These are phyloP conservation scores for Acephala macrosclerotiorum DNA, from an alignment of 2,329 filamentous ascomycete species.

Conservation along the genomic window DNA sequence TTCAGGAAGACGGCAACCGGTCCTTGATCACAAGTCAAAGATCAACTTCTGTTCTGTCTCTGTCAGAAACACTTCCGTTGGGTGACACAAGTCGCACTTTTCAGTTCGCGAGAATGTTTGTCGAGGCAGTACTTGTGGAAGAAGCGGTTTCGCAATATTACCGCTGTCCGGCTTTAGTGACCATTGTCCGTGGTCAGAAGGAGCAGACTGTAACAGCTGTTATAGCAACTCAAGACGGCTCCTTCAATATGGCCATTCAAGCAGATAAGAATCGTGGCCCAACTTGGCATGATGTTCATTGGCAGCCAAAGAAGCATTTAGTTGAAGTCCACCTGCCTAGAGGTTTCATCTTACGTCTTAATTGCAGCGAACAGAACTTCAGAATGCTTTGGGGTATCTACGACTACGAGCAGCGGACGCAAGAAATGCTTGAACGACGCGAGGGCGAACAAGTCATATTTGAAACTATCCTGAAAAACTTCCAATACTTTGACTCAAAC, in stretches of 20 bases:
- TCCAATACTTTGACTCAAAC: slow-evolving; percentile 82
- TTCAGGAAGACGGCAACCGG: slow-evolving; percentile 63
- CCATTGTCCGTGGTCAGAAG: slow-evolving; percentile 73
- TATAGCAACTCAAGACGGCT: slow-evolving; percentile 80
- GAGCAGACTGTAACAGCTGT: slow-evolving; percentile 76
- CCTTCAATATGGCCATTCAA: slow-evolving; percentile 78
- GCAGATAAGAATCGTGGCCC: slow-evolving; percentile 71
- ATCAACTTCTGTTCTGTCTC: slow-evolving; percentile 45
- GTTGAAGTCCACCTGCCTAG: slow-evolving; percentile 77
- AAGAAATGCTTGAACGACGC: slow-evolving; percentile 72
- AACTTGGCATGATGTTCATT: slow-evolving; percentile 83
- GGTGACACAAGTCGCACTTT: slow-evolving; percentile 78
- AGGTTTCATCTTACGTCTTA: slow-evolving; percentile 75
- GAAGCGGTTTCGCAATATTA: slow-evolving; percentile 72
- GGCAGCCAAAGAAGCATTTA: slow-evolving; percentile 72
- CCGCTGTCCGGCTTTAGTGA: slow-evolving; percentile 76
- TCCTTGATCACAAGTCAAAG: slow-evolving; percentile 40
- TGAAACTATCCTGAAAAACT: slow-evolving; percentile 72
- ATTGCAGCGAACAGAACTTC: slow-evolving; percentile 80
- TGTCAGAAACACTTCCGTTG: slow-evolving; percentile 75
- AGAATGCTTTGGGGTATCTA: slow-evolving; percentile 82
- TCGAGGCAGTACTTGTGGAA: slow-evolving; percentile 77
- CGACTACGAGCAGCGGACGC: slow-evolving; percentile 81
- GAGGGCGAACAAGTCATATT: slow-evolving; percentile 75
- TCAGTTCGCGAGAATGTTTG: slow-evolving; percentile 80